Percentiles rank a stretch among this genome's conserved stretches.
Evolutionary conservation across 2,329 filamentous ascomycete genomes (phyloP).

Genomic region (Neofusicoccum parvum): DNA sequence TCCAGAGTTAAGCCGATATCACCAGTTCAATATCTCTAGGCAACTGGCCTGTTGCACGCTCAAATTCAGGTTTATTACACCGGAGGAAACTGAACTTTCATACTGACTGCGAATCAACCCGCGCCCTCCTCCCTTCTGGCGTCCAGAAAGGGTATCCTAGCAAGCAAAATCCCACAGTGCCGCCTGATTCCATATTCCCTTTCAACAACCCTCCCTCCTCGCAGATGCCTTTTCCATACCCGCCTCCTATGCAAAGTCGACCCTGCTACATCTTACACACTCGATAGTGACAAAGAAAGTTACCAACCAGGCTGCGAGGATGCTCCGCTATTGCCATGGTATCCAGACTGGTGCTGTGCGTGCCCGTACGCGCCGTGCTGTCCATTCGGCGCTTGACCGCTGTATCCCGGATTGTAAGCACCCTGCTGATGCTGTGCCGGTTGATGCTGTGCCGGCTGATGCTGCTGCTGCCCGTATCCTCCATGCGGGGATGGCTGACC

Average conservation of each 20-base stretch:
- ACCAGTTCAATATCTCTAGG: neutral
- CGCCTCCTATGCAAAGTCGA: conserved; percentile 9
- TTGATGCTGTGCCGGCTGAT: neutral
- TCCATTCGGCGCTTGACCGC: neutral
- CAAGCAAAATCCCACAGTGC: neutral
- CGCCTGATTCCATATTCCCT: conserved; percentile 1
- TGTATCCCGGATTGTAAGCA: neutral
- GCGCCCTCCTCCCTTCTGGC: neutral
- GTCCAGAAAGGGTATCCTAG: conserved; percentile 1
- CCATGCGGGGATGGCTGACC: conserved; percentile 3
- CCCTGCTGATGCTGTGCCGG: conserved; percentile 7
- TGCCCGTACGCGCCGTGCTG: conserved; percentile 5
- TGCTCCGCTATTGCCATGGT: neutral
- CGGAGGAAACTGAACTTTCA: neutral
- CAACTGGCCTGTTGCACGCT: no score
- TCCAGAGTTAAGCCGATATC: no score
- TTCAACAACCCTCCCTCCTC: neutral
- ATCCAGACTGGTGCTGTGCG: conserved; percentile 1
- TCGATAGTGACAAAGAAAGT: neutral
- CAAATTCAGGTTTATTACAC: no score
- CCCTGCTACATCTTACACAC: conserved; percentile 9
- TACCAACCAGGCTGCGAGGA: conserved; percentile 15
- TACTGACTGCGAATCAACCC: neutral
- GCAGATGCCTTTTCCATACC: neutral
- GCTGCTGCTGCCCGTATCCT: neutral